Percentiles rank a stretch among this genome's conserved stretches.
Conservation (phyloP, 2,329 filamentous ascomycete genomes). For the Endocalyx cinctus region DNA sequence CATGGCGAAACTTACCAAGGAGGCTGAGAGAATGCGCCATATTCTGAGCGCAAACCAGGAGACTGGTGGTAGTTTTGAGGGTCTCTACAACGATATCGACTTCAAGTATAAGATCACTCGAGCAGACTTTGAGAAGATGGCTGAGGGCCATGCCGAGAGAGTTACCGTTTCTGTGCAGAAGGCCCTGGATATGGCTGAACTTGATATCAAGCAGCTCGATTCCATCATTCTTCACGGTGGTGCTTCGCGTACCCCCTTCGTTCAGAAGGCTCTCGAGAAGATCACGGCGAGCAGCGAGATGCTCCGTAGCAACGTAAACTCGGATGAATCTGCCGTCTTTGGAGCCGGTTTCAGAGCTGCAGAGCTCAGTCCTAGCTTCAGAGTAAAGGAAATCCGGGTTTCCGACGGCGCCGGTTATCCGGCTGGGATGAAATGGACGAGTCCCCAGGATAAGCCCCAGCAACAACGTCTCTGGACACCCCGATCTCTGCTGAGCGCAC, state of each 20-base stretch:
- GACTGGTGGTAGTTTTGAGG: slow-evolving; percentile 76
- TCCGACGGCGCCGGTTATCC: slow-evolving; percentile 73
- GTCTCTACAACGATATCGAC: slow-evolving; percentile 84
- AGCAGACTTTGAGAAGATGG: slow-evolving; percentile 74
- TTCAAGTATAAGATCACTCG: slow-evolving; percentile 88
- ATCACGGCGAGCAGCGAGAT: slow-evolving; percentile 71
- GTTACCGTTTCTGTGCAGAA: slow-evolving; percentile 66
- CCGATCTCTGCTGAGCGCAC: slow-evolving; percentile 67
- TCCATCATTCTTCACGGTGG: slow-evolving; percentile 93
- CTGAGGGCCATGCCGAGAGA: slow-evolving; percentile 61
- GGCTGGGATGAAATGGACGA: slow-evolving; percentile 70
- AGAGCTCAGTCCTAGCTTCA: slow-evolving; percentile 87
- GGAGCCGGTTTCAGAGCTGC: slow-evolving; percentile 94
- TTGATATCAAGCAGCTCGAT: slow-evolving; percentile 72
- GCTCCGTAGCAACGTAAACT: slow-evolving; percentile 90
- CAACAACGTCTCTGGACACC: slow-evolving; percentile 81
- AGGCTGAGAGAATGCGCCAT: slow-evolving; percentile 81
- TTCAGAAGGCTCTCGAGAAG: slow-evolving; percentile 82
- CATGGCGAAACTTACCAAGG: slow-evolving; percentile 86
- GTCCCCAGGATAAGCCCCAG: slow-evolving; percentile 63
- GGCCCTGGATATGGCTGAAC: slow-evolving; percentile 67
- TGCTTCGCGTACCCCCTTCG: slow-evolving; percentile 84
- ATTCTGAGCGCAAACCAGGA: slow-evolving; percentile 90
- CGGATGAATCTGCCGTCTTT: slow-evolving; percentile 93
- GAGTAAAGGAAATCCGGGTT: slow-evolving; percentile 91